Evolutionary conservation across 2,329 filamentous ascomycete genomes (phyloP).

Genomic region (Fusarium temperatum): DNA sequence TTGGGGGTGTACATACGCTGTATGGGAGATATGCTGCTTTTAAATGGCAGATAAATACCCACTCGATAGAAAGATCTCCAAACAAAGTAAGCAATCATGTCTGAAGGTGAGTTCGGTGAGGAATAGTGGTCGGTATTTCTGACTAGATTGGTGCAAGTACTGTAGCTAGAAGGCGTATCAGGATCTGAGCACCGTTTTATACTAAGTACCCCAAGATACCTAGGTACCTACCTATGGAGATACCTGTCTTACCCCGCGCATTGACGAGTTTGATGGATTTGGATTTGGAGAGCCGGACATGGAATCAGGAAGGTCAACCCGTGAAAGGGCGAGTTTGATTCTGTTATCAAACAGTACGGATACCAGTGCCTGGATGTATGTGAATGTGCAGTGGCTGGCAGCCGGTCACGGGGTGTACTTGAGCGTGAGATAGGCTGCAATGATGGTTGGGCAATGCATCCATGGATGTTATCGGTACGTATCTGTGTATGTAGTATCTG

Average conservation of each 20-base stretch:
- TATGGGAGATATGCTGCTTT: neutral
- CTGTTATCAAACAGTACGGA: neutral
- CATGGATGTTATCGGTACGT: slow-evolving; percentile 9
- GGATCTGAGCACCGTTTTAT: neutral
- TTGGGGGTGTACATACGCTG: neutral
- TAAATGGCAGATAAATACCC: neutral
- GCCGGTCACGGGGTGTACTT: neutral
- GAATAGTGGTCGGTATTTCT: slow-evolving; percentile 3
- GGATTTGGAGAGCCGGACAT: slow-evolving; percentile 8
- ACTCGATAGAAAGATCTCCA: neutral
- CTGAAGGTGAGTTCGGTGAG: slow-evolving; percentile 21
- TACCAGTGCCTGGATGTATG: neutral
- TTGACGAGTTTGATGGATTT: slow-evolving; percentile 1
- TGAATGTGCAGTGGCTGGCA: neutral
- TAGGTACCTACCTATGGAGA: neutral
- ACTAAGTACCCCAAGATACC: slow-evolving; percentile 8
- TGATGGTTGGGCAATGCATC: slow-evolving; percentile 9
- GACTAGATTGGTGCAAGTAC: slow-evolving; percentile 1
- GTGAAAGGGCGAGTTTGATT: neutral
- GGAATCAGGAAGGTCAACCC: slow-evolving; percentile 32
- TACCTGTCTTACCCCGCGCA: slow-evolving; percentile 18
- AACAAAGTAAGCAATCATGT: slow-evolving; percentile 8
- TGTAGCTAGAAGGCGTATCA: slow-evolving; percentile 24
- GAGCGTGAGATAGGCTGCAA: neutral
- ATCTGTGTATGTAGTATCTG: neutral